Percentiles rank a stretch among this genome's conserved stretches.
Evolutionary conservation across 2,329 filamentous ascomycete genomes (phyloP).

Genomic region (Pseudocercospora pini-densiflorae): DNA sequence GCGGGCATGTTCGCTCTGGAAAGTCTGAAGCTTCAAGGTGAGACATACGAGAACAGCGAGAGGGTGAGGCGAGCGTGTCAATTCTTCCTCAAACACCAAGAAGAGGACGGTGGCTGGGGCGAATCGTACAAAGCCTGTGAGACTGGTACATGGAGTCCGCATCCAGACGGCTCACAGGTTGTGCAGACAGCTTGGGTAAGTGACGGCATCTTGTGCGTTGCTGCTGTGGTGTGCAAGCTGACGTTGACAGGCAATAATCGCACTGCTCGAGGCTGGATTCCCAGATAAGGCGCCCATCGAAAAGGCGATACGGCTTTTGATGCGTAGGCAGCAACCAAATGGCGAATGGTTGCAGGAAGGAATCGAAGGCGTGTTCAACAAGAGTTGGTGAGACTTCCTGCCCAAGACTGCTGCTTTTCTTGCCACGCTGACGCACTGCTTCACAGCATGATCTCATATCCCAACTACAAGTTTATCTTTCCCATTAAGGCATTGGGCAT

Average conservation of each 20-base stretch:
- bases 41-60: constrained; percentile 76
- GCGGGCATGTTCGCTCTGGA: constrained; percentile 96
- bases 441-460: constrained; percentile 91
- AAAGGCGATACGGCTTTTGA: constrained; percentile 77
- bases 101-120: constrained; percentile 91
- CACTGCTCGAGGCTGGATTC: constrained; percentile 79
- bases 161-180: constrained; percentile 76
- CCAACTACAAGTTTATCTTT: constrained; percentile 98
- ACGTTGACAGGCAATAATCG: constrained; percentile 56
- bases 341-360: constrained; percentile 95
- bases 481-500: constrained; percentile 92
- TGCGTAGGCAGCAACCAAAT: constrained; percentile 81
- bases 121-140: constrained; percentile 92
- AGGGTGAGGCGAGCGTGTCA: constrained; percentile 76
- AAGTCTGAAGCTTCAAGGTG: constrained; percentile 78
- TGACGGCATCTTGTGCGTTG: constrained; percentile 54
- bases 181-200: constrained; percentile 94
- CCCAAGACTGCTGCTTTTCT: constrained; percentile 13
- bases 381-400: constrained; percentile 71
- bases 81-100: constrained; percentile 84
- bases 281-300: constrained; percentile 74
- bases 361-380: constrained; percentile 98
- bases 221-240: constrained; percentile 53
- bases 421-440: constrained; percentile 30
- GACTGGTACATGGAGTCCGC: constrained; percentile 73